Base-by-base conservation (phyloP, 257 asterid species). In the Anisodus tanguticus region DNA sequence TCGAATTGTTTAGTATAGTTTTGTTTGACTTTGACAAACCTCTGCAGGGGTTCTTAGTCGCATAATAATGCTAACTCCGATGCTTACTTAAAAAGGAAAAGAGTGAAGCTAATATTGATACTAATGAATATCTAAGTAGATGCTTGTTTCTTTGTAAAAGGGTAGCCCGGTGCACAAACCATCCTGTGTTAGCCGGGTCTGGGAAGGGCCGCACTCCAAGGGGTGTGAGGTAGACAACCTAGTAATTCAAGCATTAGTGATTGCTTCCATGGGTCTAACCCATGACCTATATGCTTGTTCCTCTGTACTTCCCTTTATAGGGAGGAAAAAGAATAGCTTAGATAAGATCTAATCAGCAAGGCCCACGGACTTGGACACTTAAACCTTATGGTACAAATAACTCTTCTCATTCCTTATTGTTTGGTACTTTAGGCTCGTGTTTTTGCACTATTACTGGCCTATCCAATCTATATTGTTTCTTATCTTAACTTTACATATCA, bases 41-140 rank as follows among this genome's bases (percentile, higher is more conserved):
- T 26, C 4, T 77, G 47, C 11, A 4, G 22, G 81, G 41, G 63
- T 77, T 53, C 47, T 12, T 26, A 77, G 81, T 31, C 10, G 63
- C 59, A 54, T 53, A 12, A 51, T 26, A 54, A 7, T 53, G 64
- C 49, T 53, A 77, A 77, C 64, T 77, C 12, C 4, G 12, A 70
- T 41, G 37, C 37, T 70, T 76, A 74, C 45, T 76, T 77, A 8
- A 26, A 77, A 77, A 77, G 64, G 81, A 53, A 26, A 77, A 77
- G 64, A 58, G 8, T 54, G 45, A 15, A 77, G 43, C 81, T 53
- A 53, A 76, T 13, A 31, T 13, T 51, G 51, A 76, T 12, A 22
- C 37, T 47, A 74, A 2, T 74, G 60, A 74, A 74, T 49, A 74
- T 74, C 26, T 49, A n/a, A n/a, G 59, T 41, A 71, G 58, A 72